Conservation (phyloP, 192 early-diverging fungal genomes). For the Podochytrium sp. region DNA sequence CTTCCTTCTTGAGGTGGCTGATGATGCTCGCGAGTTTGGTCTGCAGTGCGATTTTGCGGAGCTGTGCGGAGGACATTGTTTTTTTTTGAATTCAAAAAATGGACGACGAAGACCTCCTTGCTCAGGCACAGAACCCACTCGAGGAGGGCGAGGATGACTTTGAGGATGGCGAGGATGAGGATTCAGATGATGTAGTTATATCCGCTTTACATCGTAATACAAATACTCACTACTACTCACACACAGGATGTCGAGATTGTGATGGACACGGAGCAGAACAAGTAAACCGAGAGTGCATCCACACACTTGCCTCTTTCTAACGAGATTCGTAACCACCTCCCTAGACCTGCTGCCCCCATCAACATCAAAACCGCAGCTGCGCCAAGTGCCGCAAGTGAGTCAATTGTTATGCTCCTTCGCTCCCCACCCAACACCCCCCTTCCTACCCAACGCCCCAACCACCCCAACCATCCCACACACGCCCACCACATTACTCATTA, state of each 20-base stretch:
- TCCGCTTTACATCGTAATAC: slow-evolving; percentile 12
- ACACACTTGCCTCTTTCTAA: background rate
- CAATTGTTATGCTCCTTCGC: background rate
- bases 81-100: slow-evolving; percentile 5
- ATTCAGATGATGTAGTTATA: slow-evolving; percentile 18
- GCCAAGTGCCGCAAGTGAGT: background rate
- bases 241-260: slow-evolving; percentile 73
- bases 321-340: background rate
- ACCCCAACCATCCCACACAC: background rate
- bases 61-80: background rate
- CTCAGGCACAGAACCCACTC: slow-evolving; percentile 40
- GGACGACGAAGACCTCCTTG: slow-evolving; percentile 5
- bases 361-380: slow-evolving; percentile 3
- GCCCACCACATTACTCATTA: background rate
- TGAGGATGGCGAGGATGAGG: slow-evolving; percentile 68
- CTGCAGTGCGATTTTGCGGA: slow-evolving; percentile 13
- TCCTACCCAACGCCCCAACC: slow-evolving; percentile 25
- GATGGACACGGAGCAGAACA: slow-evolving; percentile 56
- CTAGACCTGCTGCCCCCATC: slow-evolving; percentile 10
- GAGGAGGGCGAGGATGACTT: slow-evolving; percentile 58
- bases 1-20: background rate
- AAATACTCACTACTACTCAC: background rate
- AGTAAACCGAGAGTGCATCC: slow-evolving; percentile 23
- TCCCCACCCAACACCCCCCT: background rate
- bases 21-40: slow-evolving; percentile 12